Evolutionary conservation across 1,139 yeast species (phyloP), one percentile per base, ranked within the genome.

Genomic region (Yarrowia galli): DNA sequence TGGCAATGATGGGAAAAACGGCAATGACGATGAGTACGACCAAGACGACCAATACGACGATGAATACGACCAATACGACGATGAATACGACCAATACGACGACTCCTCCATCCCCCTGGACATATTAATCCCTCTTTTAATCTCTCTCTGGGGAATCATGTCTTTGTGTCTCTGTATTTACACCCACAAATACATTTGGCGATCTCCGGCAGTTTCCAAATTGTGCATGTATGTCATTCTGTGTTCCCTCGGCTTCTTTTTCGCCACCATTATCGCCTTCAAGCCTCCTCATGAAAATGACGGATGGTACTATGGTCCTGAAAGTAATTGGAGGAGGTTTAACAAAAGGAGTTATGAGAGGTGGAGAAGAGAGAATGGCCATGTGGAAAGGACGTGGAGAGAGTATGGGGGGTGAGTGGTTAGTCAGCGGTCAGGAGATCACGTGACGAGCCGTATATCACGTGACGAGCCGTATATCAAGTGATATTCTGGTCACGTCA

Each of bases 261-360:
- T 61, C 16, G 56, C 46, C n/a, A 48, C 66, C 18, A 46, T 61
- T 12, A 25, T 61, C 10, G 49, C 45, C 12, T 61, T 61, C 38
- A 61, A 61, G 23, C 66, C 66, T 8, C 20, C 36, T 4, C 66
- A 61, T n/a, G 56, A 46, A 25, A 61, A 61, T 5, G 66, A 61
- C 13, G 66, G 66, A 9, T 36, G 43, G 45, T 61, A 61, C 12
- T 61, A 61, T 25, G 54, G 64, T 0, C 28, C 36, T 1, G 56
- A 61, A 2, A 61, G 66, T n/a, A 61, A 61, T 15, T 61, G 43
- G 43, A n/a, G 66, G 35, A 49, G 66, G 56, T 61, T 61, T 12
- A 61, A 61, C 22, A 15, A 8, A 12, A 22, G 45, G 20, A 61
- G 64, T 43, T 58, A 58, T 32, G 64, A 43, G 16, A 22, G 32